phyloP scores from a whole-genome alignment of 129 eudicot species.

The Artemisia tridentata region DNA sequence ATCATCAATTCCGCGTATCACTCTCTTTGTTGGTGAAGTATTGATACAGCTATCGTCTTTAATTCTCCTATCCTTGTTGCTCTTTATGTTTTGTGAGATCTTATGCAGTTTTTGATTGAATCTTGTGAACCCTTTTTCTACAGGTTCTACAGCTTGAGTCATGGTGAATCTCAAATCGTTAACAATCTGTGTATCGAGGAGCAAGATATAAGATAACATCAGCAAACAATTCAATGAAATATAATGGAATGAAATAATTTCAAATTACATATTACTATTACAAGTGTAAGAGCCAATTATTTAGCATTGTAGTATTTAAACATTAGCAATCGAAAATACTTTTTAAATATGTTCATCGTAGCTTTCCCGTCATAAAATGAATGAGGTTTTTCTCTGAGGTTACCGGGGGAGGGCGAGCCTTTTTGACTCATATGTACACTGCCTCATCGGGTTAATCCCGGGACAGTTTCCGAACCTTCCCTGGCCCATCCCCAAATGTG shows the following conservation, averaged over 20 bases:
- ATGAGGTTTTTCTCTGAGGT: too few relatives aligned
- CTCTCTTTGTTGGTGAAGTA: slow-evolving; percentile 36
- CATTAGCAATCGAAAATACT: not conserved
- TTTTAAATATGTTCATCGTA: not conserved
- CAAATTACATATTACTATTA: not conserved
- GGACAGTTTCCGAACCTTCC: too few relatives aligned
- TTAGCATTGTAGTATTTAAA: not conserved
- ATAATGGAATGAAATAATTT: not conserved
- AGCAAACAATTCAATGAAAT: not conserved
- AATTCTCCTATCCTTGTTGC: slow-evolving; percentile 38
- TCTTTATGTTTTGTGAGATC: slow-evolving; percentile 79
- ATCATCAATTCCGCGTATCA: slow-evolving; percentile 90
- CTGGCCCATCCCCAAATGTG: too few relatives aligned
- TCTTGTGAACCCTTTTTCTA: slow-evolving; percentile 81
- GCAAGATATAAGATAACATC: not conserved
- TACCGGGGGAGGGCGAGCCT: too few relatives aligned
- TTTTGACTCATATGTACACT: too few relatives aligned
- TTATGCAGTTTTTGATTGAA: slow-evolving; percentile 76
- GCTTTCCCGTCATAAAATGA: not conserved
- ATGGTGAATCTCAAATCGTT: slow-evolving; percentile 84
- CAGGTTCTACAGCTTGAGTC: slow-evolving; percentile 85
- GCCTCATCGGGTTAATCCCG: too few relatives aligned
- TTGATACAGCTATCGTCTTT: slow-evolving; percentile 74
- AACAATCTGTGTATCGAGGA: slow-evolving; percentile 61
- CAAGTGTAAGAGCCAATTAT: not conserved